Evolutionary conservation across 2,329 filamentous ascomycete genomes (phyloP).

Genomic region (Phialophora expanda): DNA sequence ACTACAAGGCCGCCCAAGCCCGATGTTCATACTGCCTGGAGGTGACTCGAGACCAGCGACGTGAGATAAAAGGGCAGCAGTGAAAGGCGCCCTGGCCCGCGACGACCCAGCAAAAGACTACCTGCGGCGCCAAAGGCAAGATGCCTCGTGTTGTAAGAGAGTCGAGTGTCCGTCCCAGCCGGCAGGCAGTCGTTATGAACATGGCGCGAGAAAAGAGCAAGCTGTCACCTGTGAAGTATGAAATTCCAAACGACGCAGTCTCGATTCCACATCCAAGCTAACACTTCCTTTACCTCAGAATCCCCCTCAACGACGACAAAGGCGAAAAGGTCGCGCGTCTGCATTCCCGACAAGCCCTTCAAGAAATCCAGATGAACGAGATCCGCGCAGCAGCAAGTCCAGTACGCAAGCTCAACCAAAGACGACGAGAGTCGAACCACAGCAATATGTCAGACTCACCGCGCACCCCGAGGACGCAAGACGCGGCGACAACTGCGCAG

Average conservation of each 20-base stretch:
- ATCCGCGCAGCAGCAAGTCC: constrained; percentile 82
- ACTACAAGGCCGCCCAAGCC: background rate
- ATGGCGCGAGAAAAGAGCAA: constrained; percentile 44
- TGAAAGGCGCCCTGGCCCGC: background rate
- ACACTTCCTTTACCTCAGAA: constrained; percentile 58
- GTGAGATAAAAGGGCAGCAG: background rate
- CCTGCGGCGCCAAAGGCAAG: constrained; percentile 4
- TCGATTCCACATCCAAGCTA: background rate
- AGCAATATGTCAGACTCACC: constrained; percentile 63
- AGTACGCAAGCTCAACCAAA: constrained; percentile 63
- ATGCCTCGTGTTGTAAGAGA: constrained; percentile 36
- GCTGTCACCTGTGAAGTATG: constrained; percentile 57
- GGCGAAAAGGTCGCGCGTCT: constrained; percentile 87
- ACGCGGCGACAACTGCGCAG: constrained; percentile 31
- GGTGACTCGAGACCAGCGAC: background rate
- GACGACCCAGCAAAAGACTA: background rate
- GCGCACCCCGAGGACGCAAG: constrained; percentile 58
- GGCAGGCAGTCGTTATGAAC: constrained; percentile 34
- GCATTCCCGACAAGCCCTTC: constrained; percentile 83
- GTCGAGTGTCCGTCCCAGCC: constrained; percentile 22
- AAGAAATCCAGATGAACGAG: constrained; percentile 90
- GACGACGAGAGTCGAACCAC: constrained; percentile 53
- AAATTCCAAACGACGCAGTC: constrained; percentile 22
- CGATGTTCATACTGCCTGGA: background rate
- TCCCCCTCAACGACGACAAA: constrained; percentile 94